Evolutionary conservation across 1,284 basidiomycete species (phyloP).

Genomic region (Farysia itapuensis): DNA sequence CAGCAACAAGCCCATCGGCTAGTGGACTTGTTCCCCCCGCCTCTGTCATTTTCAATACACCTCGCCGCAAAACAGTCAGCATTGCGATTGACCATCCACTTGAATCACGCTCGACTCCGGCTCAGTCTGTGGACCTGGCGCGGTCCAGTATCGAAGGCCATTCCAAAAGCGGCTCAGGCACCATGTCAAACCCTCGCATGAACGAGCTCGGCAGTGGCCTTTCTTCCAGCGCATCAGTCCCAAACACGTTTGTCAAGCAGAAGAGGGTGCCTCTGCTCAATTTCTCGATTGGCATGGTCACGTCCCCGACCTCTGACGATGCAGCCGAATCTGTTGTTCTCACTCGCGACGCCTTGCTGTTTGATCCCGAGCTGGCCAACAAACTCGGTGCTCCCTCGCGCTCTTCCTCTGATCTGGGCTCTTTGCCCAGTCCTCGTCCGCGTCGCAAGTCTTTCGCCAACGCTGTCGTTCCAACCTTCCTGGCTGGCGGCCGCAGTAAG

Average conservation of each 20-base stretch:
- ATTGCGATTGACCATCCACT: neutral
- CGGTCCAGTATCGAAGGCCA: neutral
- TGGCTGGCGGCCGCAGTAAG: conserved; percentile 11
- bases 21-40: neutral
- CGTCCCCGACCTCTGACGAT: conserved; percentile 6
- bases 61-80: neutral
- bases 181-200: conserved; percentile 7
- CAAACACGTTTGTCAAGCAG: conserved; percentile 8
- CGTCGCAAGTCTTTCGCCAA: neutral
- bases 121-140: neutral
- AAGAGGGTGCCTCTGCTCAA: conserved; percentile 26
- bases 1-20: neutral
- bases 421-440: conserved; percentile 4
- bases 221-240: no score
- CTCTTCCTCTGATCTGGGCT: conserved; percentile 2
- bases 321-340: conserved; percentile 9
- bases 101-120: neutral
- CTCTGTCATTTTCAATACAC: neutral
- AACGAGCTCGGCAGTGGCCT: neutral
- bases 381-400: conserved; percentile 4
- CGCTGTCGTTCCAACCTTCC: conserved; percentile 7
- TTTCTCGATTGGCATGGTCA: conserved; percentile 22
- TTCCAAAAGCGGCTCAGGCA: neutral
- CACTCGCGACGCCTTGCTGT: conserved; percentile 30
- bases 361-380: conserved; percentile 28